Evolutionary conservation across 1,284 basidiomycete species (phyloP).

Genomic region (Tremellales sp.): DNA sequence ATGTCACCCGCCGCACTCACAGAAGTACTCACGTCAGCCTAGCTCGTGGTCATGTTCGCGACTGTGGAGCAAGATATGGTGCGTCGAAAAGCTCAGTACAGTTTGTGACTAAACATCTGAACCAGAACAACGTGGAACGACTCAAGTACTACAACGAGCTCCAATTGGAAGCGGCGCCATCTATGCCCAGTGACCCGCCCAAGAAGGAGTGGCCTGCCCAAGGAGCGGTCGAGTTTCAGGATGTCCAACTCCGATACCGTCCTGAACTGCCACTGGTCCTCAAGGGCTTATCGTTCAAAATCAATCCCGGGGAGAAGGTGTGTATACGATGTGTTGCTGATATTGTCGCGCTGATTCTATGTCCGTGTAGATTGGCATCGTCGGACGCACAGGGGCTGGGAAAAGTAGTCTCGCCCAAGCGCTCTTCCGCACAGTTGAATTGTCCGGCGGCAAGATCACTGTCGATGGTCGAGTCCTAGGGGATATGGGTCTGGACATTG

Average conservation of each 20-base stretch:
- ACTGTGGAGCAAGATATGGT: constrained; percentile 36
- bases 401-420: constrained; percentile 56
- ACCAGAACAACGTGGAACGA: constrained; percentile 30
- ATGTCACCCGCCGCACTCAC: too few species aligned
- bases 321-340: too few species aligned
- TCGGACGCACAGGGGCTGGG: constrained; percentile 66
- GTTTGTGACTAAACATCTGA: too few species aligned
- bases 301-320: constrained; percentile 47
- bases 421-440: constrained; percentile 68
- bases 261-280: constrained; percentile 41
- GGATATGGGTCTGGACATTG: constrained; percentile 57
- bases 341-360: too few species aligned
- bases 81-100: background rate
- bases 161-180: constrained; percentile 16
- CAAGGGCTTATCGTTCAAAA: constrained; percentile 29
- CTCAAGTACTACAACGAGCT: constrained; percentile 26
- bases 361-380: too few species aligned
- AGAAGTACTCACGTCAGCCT: too few species aligned
- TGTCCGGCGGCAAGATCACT: constrained; percentile 55
- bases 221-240: constrained; percentile 38
- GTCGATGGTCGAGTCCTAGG: constrained; percentile 61
- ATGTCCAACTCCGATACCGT: constrained; percentile 39
- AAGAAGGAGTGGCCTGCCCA: constrained; percentile 25
- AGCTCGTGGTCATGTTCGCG: constrained; percentile 21
- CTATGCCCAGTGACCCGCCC: constrained; percentile 11